These are phyloP conservation scores for Ilex asprella DNA, from an alignment of 257 asterid species.

Conservation along the genomic window DNA sequence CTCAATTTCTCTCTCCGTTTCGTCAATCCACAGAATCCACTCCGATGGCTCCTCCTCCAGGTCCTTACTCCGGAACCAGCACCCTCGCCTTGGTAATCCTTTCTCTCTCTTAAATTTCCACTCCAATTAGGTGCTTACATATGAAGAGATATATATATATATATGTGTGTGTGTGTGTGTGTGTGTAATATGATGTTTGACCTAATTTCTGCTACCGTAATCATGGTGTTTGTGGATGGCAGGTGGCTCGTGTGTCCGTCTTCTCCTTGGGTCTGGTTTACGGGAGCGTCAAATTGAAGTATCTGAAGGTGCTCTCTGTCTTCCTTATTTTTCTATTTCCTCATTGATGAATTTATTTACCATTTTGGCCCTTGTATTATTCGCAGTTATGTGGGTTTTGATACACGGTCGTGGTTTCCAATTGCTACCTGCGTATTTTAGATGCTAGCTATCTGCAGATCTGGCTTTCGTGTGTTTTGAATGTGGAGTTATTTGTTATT, in stretches of 20 bases:
- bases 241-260: slow-evolving; percentile 45
- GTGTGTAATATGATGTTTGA: no score
- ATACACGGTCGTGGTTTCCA: no score
- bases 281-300: slow-evolving; percentile 41
- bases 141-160: neutral
- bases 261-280: slow-evolving; percentile 34
- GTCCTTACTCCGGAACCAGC: slow-evolving; percentile 47
- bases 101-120: neutral
- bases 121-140: neutral
- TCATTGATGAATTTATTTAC: no score
- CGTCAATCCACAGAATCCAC: no score
- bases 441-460: no score
- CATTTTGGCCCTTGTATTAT: no score
- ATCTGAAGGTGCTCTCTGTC: slow-evolving; percentile 29
- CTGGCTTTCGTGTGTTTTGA: no score
- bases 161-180: neutral
- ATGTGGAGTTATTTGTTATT: no score
- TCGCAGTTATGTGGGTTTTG: no score
- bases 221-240: neutral
- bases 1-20: no score
- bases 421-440: no score
- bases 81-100: slow-evolving; percentile 37
- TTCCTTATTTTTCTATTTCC: neutral
- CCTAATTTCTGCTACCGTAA: no score
- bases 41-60: slow-evolving; percentile 36